Conservation (phyloP, 2,329 filamentous ascomycete genomes). For the Phyllosticta citribraziliensis region DNA sequence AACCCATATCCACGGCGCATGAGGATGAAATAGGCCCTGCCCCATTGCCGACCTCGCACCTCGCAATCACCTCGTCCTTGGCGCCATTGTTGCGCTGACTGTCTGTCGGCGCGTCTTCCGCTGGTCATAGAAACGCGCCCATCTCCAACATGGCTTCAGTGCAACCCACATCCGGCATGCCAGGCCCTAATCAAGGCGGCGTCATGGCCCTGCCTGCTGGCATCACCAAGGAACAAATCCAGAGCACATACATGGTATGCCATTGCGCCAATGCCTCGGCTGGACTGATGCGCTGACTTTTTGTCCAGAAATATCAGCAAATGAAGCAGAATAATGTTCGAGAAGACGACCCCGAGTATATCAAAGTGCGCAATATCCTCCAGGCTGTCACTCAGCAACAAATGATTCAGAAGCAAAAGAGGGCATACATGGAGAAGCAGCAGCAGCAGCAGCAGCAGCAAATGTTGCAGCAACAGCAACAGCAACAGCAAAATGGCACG, state of each 20-base stretch:
- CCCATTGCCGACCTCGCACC: background rate
- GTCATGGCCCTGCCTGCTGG: slow-evolving; percentile 53
- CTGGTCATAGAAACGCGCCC: background rate
- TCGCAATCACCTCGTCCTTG: background rate
- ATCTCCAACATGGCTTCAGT: slow-evolving; percentile 61
- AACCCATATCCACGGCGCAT: slow-evolving; percentile 6
- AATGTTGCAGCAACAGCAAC: slow-evolving; percentile 34
- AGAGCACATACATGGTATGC: slow-evolving; percentile 61
- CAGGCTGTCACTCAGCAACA: slow-evolving; percentile 57
- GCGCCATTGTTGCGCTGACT: slow-evolving; percentile 1
- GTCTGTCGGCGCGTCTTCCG: slow-evolving; percentile 3
- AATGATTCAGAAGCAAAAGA: slow-evolving; percentile 40
- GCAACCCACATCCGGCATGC: slow-evolving; percentile 58
- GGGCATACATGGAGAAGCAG: slow-evolving; percentile 20
- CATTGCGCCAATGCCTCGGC: background rate
- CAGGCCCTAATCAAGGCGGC: slow-evolving; percentile 36
- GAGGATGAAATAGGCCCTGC: slow-evolving; percentile 5
- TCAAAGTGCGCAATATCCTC: slow-evolving; percentile 71
- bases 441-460: slow-evolving; percentile 38
- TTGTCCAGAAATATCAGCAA: slow-evolving; percentile 66
- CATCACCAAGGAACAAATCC: slow-evolving; percentile 66
- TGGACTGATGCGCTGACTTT: slow-evolving; percentile 25
- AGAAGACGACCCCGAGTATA: slow-evolving; percentile 73
- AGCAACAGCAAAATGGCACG: slow-evolving; percentile 44
- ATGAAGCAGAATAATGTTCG: slow-evolving; percentile 82